Base-by-base conservation (phyloP, 208 protist genomes). In the Leishmania major region DNA sequence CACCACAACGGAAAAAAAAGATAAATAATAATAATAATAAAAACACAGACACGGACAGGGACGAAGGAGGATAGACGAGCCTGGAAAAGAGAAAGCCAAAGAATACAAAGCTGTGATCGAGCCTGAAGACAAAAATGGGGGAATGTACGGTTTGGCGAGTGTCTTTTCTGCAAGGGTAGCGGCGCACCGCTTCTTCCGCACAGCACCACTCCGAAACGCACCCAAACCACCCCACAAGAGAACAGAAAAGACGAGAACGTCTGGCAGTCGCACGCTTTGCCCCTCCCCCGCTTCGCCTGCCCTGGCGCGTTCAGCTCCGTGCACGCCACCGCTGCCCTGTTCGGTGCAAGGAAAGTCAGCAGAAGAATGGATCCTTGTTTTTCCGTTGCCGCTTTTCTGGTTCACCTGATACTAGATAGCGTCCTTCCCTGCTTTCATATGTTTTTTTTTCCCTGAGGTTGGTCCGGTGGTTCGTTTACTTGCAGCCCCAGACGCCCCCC, bases 101-200 rank as follows among this genome's bases (percentile, higher is more conserved):
- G 72, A 62, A 84, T 53, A 43, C 55, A 64, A 72, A 79, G 25
- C 25, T 57, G 75, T 53, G 15, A 49, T 28, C 49, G 22, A 67
- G 28, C 55, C 8, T 7, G 22, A 78, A 47, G 71, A 19, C 25
- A 71, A 35, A 59, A 57, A n/a, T 4, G 17, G n/a, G 22, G n/a
- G 47, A 37, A 35, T 37, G 47, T 40, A n/a, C n/a, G 25, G 17
- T 43, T 28, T 40, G 47, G 11, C n/a, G 71, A 40, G 47, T 6
- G 35, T 11, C 37, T 49, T 40, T 22, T 72, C 19, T 43, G 67
- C 17, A 45, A 72, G 35, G 43, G 40, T n/a, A 22, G 67, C 67
- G 40, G 19, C 4, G 40, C 67, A 22, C 67, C 22, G 40, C 67
- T 72, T 49, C 40, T 43, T 72, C 10, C 40, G 35, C 15, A 49